phyloP scores from a whole-genome alignment of 495 filamentous ascomycete species.

The Xylaria curta region DNA sequence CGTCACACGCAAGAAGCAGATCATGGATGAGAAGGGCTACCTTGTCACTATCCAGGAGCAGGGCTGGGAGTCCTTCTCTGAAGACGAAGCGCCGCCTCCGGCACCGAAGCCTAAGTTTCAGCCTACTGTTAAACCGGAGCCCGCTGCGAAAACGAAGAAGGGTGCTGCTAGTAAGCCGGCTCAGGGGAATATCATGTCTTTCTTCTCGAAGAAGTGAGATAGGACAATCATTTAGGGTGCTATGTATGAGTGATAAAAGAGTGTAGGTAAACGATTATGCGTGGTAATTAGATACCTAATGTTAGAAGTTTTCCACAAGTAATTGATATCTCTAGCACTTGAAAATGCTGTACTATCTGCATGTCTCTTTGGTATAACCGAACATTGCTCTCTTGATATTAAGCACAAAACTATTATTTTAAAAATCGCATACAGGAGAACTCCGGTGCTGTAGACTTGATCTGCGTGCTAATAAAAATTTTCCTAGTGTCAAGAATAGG shows the following conservation, averaged over 20 bases:
- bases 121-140: constrained; percentile 33
- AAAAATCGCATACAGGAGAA: neutral
- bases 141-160: constrained; percentile 62
- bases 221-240: neutral
- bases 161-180: constrained; percentile 51
- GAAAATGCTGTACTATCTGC: neutral
- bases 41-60: constrained; percentile 89
- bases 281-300: neutral
- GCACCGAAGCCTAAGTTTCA: constrained; percentile 55
- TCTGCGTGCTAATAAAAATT: neutral
- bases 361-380: neutral
- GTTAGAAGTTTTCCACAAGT: neutral
- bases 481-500: neutral
- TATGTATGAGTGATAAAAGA: neutral
- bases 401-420: neutral
- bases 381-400: neutral
- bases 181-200: constrained; percentile 92
- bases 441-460: neutral
- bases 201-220: constrained; percentile 81
- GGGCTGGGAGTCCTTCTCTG: constrained; percentile 94
- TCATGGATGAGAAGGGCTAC: constrained; percentile 93
- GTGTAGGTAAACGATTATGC: neutral
- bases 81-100: constrained; percentile 73
- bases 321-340: neutral
- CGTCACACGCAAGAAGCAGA: constrained; percentile 87